These are phyloP conservation scores for Xylaria arbuscula DNA, from an alignment of 2,329 filamentous ascomycete genomes.

Conservation along the genomic window DNA sequence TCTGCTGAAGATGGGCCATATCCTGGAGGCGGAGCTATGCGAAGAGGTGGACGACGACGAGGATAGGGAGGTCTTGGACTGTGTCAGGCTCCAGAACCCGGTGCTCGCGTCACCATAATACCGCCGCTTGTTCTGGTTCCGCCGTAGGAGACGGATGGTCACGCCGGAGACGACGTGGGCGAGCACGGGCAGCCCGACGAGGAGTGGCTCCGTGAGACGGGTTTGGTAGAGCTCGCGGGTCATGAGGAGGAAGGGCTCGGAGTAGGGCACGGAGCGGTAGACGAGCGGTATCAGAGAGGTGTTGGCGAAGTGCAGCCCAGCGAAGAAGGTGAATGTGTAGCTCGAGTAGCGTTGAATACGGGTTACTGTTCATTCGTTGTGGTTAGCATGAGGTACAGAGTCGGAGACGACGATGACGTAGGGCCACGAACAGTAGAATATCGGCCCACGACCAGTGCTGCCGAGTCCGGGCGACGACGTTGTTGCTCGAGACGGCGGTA, in stretches of 20 bases:
- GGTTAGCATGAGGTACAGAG: conserved; percentile 29
- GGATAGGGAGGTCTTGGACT: conserved; percentile 27
- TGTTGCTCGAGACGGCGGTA: conserved; percentile 56
- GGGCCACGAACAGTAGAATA: conserved; percentile 75
- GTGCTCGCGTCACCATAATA: conserved; percentile 82
- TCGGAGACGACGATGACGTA: too few relatives aligned
- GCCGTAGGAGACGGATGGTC: conserved; percentile 78
- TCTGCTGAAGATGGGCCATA: conserved; percentile 78
- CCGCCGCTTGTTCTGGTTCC: conserved; percentile 74
- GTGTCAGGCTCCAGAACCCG: conserved; percentile 56
- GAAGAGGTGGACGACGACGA: conserved; percentile 49
- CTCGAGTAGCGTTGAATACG: conserved; percentile 89
- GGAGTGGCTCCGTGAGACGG: conserved; percentile 78
- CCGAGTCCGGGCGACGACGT: conserved; percentile 67
- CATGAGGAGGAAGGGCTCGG: conserved; percentile 88
- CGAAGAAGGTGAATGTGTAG: conserved; percentile 83
- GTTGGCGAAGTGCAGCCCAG: conserved; percentile 80
- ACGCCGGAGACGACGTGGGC: conserved; percentile 83
- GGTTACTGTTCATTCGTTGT: conserved; percentile 43
- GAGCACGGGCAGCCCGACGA: conserved; percentile 79
- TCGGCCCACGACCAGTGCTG: conserved; percentile 70
- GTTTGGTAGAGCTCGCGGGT: conserved; percentile 94
- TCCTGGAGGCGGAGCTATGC: conserved; percentile 35
- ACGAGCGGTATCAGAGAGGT: conserved; percentile 83
- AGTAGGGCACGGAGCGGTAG: conserved; percentile 76